A percentile compares a stretch with the other conserved stretches of the same genome.
Evolutionary conservation across 2,329 filamentous ascomycete genomes (phyloP).

Genomic region (Penicillium sp.): DNA sequence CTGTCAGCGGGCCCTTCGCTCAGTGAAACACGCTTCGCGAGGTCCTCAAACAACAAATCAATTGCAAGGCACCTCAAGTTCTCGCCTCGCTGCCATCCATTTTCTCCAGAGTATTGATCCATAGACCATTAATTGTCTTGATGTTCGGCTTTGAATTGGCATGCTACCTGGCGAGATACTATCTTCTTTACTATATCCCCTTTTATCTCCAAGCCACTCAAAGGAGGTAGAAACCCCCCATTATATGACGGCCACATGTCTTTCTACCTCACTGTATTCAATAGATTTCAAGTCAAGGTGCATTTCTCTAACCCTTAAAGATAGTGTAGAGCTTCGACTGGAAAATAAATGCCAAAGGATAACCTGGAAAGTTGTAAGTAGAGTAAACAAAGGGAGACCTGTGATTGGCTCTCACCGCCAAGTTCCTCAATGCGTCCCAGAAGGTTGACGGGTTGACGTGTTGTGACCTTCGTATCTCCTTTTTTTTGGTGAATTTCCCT

Average conservation of each 20-base stretch:
- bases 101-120: not conserved
- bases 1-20: not conserved
- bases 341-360: not conserved
- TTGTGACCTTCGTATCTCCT: constrained; percentile 13
- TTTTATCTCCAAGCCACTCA: not conserved
- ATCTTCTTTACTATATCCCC: not conserved
- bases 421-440: constrained; percentile 17
- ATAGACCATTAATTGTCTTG: not conserved
- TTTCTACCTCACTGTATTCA: not conserved
- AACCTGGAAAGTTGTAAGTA: not conserved
- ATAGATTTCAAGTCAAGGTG: not conserved
- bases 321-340: not conserved
- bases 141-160: not conserved
- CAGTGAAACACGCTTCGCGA: not conserved
- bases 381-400: constrained; percentile 7
- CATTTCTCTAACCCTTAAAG: not conserved
- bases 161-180: not conserved
- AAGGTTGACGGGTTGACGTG: constrained; percentile 10
- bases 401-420: constrained; percentile 27
- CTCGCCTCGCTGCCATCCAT: not conserved
- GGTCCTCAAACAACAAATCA: not conserved
- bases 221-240: not conserved
- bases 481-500: constrained; percentile 6
- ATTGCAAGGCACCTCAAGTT: not conserved
- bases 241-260: not conserved